Evolutionary conservation across 495 filamentous ascomycete genomes (phyloP), one percentile per base, ranked within the genome.

Genomic region (Aspergillus diversus): DNA sequence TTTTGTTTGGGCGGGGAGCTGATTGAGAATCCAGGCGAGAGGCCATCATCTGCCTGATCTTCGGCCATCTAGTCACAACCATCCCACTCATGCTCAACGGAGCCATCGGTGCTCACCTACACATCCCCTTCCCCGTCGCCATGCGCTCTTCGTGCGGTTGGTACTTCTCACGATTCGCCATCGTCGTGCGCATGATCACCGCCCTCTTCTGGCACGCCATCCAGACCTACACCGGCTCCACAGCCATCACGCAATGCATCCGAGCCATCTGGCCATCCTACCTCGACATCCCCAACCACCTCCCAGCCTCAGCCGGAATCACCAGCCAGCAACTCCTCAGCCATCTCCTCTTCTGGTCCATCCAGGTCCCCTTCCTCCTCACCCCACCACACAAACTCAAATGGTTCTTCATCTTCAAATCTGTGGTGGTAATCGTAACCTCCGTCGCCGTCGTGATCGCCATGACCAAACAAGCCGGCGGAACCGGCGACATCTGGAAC

Each of bases 321-420:
- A 54, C 51, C 8, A 54, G 51, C 5, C 51, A 54, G 32, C 31
- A 54, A 12, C 51, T 54, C 15, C 51, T 54, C 15, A 54, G 51
- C 51, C 51, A 54, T 1, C 34, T 54, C 32, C 7, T 54, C 33
- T 54, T 54, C 32, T 54, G 51, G 51, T 13, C 31, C 31, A 54
- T 54, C 51, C 51, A 54, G 49, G 8, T 60, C 47, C 57, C 55
- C 7, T 57, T 57, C 55, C 37, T 57, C 13, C 39, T 57, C 12
- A 57, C 55, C 0, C 55, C 55, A 4, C 55, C 55, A 3, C 55
- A 57, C 21, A 57, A 57, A 15, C 39, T 57, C 4, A 27, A 57
- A 37, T 57, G 55, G 55, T 57, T 57, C 55, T 57, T 57, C 27
- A 43, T 57, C 17, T 57, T 57, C 55, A 57, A 57, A 17, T 46